These are phyloP conservation scores for Lolium rigidum DNA, from an alignment of 176 grass and related monocot species.

Conservation along the genomic window DNA sequence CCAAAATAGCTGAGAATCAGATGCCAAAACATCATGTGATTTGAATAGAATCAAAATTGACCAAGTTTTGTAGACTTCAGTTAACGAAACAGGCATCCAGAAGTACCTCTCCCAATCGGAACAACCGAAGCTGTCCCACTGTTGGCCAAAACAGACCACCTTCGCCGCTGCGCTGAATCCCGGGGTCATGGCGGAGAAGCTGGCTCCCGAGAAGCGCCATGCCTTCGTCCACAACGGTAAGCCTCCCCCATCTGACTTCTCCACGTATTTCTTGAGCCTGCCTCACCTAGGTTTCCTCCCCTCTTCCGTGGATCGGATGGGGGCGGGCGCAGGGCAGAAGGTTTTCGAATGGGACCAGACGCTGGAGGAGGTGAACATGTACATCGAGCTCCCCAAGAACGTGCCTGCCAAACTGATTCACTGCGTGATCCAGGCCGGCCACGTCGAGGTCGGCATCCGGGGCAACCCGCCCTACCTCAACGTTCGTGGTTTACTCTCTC, in stretches of 20 bases:
- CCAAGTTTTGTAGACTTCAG: too few species aligned
- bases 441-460: slow-evolving; percentile 87
- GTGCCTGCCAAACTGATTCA: slow-evolving; percentile 81
- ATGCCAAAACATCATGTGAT: too few species aligned
- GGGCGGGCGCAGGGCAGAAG: slow-evolving; percentile 87
- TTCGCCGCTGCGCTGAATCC: neutral
- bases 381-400: slow-evolving; percentile 83
- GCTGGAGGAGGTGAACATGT: slow-evolving; percentile 92
- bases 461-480: slow-evolving; percentile 94
- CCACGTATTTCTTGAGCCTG: neutral
- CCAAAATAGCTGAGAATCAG: too few species aligned
- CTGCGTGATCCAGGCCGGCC: slow-evolving; percentile 73
- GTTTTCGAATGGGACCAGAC: slow-evolving; percentile 99
- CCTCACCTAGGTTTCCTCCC: slow-evolving; percentile 3
- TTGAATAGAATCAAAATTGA: too few species aligned
- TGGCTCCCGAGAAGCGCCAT: slow-evolving; percentile 88
- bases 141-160: neutral
- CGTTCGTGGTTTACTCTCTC: slow-evolving; percentile 40
- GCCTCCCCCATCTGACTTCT: neutral
- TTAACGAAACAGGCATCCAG: neutral
- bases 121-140: too few species aligned
- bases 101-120: too few species aligned
- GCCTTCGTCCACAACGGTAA: slow-evolving; percentile 80
- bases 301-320: slow-evolving; percentile 19
- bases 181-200: slow-evolving; percentile 77